Conservation (phyloP, 2,329 filamentous ascomycete genomes). For the Epichloe elymi region DNA sequence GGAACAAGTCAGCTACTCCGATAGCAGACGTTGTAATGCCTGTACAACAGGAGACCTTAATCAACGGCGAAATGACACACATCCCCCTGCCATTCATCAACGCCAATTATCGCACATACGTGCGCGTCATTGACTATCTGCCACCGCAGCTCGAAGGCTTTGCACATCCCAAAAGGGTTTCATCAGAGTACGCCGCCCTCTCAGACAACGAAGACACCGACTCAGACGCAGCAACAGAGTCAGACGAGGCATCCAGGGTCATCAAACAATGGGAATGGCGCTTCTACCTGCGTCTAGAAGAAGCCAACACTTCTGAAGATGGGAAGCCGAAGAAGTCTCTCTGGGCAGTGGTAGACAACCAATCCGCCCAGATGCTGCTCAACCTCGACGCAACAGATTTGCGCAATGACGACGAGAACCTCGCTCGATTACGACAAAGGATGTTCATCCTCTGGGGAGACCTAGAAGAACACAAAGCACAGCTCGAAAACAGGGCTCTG, state of each 20-base stretch:
- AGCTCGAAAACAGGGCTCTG: slow-evolving; percentile 4
- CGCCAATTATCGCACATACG: slow-evolving; percentile 51
- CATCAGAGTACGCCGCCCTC: slow-evolving; percentile 35
- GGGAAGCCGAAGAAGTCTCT: slow-evolving; percentile 32
- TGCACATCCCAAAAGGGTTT: slow-evolving; percentile 30
- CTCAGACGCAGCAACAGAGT: slow-evolving; percentile 6
- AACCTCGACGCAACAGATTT: slow-evolving; percentile 41
- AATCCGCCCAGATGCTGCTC: slow-evolving; percentile 34
- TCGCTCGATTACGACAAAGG: slow-evolving; percentile 49
- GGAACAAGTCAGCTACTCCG: slow-evolving; percentile 19
- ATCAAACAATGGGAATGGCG: slow-evolving; percentile 60
- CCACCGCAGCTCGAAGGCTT: slow-evolving; percentile 63
- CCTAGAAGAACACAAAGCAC: slow-evolving; percentile 54
- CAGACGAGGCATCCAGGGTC: slow-evolving; percentile 12
- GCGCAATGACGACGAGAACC: slow-evolving; percentile 29
- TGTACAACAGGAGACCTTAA: slow-evolving; percentile 26
- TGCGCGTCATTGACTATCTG: slow-evolving; percentile 72
- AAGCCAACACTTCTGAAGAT: slow-evolving; percentile 20
- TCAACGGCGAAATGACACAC: slow-evolving; percentile 23
- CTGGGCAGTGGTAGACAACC: slow-evolving; percentile 56
- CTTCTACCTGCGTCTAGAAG: slow-evolving; percentile 69
- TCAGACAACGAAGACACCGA: slow-evolving; percentile 26
- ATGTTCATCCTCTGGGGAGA: slow-evolving; percentile 79
- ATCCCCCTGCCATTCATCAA: slow-evolving; percentile 60
- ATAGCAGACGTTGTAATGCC: slow-evolving; percentile 29